A percentile compares a stretch with the other conserved stretches of the same genome.
Conservation (phyloP, 106 monocot genomes). For the Apostasia ramifera region DNA sequence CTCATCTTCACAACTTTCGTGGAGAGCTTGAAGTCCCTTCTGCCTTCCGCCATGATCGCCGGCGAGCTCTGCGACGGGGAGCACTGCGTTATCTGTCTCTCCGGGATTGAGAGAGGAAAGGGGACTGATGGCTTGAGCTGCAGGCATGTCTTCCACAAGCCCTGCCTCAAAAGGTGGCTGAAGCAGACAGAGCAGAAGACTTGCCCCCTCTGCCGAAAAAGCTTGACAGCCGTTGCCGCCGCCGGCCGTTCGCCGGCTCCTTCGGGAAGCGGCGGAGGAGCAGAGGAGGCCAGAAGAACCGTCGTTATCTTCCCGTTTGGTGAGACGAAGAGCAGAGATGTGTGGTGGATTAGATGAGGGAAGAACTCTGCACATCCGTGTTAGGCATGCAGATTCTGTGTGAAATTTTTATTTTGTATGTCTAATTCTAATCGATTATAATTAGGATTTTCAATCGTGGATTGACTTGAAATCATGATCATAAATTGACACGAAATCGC, state of each 20-base stretch:
- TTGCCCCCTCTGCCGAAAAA: neutral
- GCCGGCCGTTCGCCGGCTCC: too few species aligned
- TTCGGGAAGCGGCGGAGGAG: neutral
- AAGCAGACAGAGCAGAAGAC: neutral
- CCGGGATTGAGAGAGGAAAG: neutral
- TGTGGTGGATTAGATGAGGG: slow-evolving; percentile 3
- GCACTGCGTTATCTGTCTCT: slow-evolving; percentile 1
- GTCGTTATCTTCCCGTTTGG: neutral
- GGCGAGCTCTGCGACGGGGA: neutral
- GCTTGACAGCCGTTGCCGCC: neutral
- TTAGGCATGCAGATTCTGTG: too few species aligned
- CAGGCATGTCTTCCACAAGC: slow-evolving; percentile 7
- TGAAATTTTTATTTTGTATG: too few species aligned
- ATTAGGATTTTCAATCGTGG: too few species aligned
- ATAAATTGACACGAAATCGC: too few species aligned
- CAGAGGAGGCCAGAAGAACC: neutral
- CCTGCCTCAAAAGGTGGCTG: neutral
- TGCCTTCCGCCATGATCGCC: neutral
- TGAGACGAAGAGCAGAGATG: neutral
- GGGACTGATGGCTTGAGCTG: neutral
- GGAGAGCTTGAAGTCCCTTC: neutral
- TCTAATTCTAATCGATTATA: too few species aligned
- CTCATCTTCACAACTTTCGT: neutral
- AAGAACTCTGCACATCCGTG: neutral
- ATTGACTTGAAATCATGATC: too few species aligned